phyloP scores from a whole-genome alignment of 2,329 filamentous ascomycete species.

The Exophiala sideris region DNA sequence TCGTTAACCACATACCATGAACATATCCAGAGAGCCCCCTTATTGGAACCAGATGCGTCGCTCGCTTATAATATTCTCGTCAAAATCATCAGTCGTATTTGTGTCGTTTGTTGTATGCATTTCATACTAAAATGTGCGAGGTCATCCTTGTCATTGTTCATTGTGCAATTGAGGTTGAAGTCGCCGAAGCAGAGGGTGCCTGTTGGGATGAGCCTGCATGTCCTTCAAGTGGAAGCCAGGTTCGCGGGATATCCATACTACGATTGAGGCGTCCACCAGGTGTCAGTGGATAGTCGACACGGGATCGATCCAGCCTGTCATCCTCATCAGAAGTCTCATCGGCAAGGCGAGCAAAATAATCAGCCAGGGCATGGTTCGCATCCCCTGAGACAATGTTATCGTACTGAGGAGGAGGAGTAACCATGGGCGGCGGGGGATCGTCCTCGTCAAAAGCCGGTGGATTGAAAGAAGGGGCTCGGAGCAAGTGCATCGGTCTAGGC shows the following conservation, averaged over 20 bases:
- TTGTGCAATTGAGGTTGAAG: slow-evolving; percentile 18
- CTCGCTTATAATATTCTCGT: slow-evolving; percentile 6
- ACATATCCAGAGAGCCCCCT: background rate
- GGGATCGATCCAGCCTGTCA: slow-evolving; percentile 40
- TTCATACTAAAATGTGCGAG: background rate
- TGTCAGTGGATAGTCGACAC: slow-evolving; percentile 59
- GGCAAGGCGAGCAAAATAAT: slow-evolving; percentile 80
- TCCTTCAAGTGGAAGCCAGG: slow-evolving; percentile 48
- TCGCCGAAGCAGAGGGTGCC: slow-evolving; percentile 9
- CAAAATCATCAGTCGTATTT: slow-evolving; percentile 13
- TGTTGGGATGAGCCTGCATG: slow-evolving; percentile 4
- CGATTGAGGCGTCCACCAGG: slow-evolving; percentile 61
- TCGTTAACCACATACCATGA: background rate
- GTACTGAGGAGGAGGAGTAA: slow-evolving; percentile 83
- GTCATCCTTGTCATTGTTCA: slow-evolving; percentile 10
- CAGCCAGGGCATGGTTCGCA: slow-evolving; percentile 68
- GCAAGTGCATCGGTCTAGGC: slow-evolving; percentile 74
- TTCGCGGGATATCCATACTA: slow-evolving; percentile 62
- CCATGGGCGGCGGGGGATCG: slow-evolving; percentile 66
- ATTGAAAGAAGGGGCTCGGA: slow-evolving; percentile 80
- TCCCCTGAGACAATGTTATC: slow-evolving; percentile 67
- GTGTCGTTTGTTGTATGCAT: background rate
- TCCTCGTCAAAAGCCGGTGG: slow-evolving; percentile 85
- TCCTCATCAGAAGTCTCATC: slow-evolving; percentile 64
- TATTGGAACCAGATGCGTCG: slow-evolving; percentile 6